These are phyloP conservation scores for Leccinum boreale DNA, from an alignment of 768 basidiomycete genomes.

Conservation along the genomic window DNA sequence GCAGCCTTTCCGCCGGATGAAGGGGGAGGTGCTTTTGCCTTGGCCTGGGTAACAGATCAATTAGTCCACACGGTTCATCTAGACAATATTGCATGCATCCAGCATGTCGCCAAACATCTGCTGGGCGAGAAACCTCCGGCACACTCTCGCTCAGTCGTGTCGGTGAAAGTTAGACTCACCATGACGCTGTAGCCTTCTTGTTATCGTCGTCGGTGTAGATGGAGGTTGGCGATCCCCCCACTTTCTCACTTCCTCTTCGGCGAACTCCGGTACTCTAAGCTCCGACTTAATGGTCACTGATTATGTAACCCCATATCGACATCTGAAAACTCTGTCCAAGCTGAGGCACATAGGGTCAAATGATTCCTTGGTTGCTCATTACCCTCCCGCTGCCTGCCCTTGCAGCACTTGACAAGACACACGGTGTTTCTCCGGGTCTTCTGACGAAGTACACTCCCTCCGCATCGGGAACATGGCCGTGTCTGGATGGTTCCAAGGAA, in stretches of 20 bases:
- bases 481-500: slow-evolving; percentile 74
- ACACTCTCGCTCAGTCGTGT: neutral
- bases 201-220: slow-evolving; percentile 27
- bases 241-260: slow-evolving; percentile 6
- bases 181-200: slow-evolving; percentile 25
- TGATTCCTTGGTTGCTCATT: slow-evolving; percentile 50
- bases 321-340: neutral
- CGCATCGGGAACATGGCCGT: slow-evolving; percentile 62
- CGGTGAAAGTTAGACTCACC: slow-evolving; percentile 22
- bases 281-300: slow-evolving; percentile 13
- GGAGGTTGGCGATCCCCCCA: neutral
- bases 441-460: slow-evolving; percentile 52
- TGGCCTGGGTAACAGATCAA: slow-evolving; percentile 51
- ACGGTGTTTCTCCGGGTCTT: slow-evolving; percentile 57
- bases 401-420: slow-evolving; percentile 45
- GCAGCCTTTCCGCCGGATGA: slow-evolving; percentile 80
- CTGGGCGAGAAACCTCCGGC: neutral
- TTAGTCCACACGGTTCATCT: slow-evolving; percentile 15
- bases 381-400: slow-evolving; percentile 38
- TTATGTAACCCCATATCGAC: slow-evolving; percentile 23
- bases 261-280: slow-evolving; percentile 17
- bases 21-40: slow-evolving; percentile 66
- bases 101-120: slow-evolving; percentile 10
- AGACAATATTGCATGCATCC: slow-evolving; percentile 20
- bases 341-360: slow-evolving; percentile 16